phyloP scores from a whole-genome alignment of 495 filamentous ascomycete genomes.

The Penicillium parvum region DNA sequence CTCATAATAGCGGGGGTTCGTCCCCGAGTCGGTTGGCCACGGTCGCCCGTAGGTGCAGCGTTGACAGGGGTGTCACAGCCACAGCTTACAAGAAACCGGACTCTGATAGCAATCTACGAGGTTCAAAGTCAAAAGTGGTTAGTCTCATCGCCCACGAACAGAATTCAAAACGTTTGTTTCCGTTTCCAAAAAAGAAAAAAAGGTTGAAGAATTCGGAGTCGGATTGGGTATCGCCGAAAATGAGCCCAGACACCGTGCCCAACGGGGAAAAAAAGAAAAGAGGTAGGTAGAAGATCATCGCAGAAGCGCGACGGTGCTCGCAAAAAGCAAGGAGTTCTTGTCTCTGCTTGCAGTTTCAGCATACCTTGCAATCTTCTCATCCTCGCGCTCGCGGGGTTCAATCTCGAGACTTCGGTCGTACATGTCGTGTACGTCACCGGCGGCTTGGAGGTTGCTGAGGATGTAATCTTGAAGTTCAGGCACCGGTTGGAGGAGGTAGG shows the following conservation, averaged over 20 bases:
- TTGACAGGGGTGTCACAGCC: constrained; percentile 23
- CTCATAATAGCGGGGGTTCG: constrained; percentile 7
- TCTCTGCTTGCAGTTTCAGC: constrained; percentile 35
- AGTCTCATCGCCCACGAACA: constrained; percentile 31
- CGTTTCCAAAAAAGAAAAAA: constrained; percentile 10
- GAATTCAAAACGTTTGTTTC: constrained; percentile 16
- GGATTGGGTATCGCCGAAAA: constrained; percentile 28
- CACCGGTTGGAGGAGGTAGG: constrained; percentile 84
- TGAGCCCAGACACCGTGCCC: constrained; percentile 18
- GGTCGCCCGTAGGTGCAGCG: constrained; percentile 21
- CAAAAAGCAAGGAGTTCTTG: constrained; percentile 34
- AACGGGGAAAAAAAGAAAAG: constrained; percentile 13
- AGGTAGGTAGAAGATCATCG: constrained; percentile 26
- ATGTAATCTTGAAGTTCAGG: constrained; percentile 96
- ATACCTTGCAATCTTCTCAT: constrained; percentile 88
- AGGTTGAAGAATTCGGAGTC: constrained; percentile 16
- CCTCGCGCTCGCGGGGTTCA: constrained; percentile 91
- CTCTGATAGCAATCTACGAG: constrained; percentile 64
- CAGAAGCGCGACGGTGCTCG: constrained; percentile 30
- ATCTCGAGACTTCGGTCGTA: constrained; percentile 91
- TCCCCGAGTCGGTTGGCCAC: constrained; percentile 14
- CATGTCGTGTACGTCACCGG: constrained; percentile 97
- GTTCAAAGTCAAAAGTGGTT: constrained; percentile 32
- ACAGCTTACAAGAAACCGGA: constrained; percentile 65
- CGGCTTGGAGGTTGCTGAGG: constrained; percentile 85